Conservation (phyloP, 257 asterid species). For the Leonotis leonurus region DNA sequence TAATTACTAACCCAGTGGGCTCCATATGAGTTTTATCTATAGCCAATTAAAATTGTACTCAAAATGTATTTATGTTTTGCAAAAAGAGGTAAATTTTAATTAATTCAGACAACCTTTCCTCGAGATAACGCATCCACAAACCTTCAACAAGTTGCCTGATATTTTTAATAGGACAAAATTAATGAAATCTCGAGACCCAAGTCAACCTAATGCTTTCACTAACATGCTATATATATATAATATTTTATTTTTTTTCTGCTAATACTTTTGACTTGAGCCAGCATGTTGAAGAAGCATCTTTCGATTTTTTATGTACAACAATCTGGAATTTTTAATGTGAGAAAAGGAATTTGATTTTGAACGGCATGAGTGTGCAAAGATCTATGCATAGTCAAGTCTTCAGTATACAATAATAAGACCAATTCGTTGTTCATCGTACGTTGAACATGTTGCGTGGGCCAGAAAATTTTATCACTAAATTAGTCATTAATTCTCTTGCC, state of each 20-base stretch:
- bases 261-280: constrained; percentile 31
- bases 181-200: constrained; percentile 32
- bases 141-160: constrained; percentile 11
- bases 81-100: background rate
- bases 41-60: too few species aligned
- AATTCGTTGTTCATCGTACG: background rate
- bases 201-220: constrained; percentile 31
- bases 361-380: constrained; percentile 8
- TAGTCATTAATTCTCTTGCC: too few species aligned
- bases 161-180: background rate
- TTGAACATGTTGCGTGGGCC: constrained; percentile 6
- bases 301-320: background rate
- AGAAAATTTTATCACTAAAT: background rate
- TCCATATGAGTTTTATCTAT: background rate
- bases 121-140: constrained; percentile 13
- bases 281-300: background rate
- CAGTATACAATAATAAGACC: background rate
- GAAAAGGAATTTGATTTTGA: background rate
- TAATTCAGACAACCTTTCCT: background rate
- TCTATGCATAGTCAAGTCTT: background rate
- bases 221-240: constrained; percentile 10
- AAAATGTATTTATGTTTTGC: background rate
- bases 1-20: constrained; percentile 2
- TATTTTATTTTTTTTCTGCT: constrained; percentile 1
- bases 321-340: background rate